A percentile compares a stretch with the other conserved stretches of the same genome.
These are phyloP conservation scores for Pseudogymnoascus pannorum DNA, from an alignment of 2,329 filamentous ascomycete species.

Conservation along the genomic window DNA sequence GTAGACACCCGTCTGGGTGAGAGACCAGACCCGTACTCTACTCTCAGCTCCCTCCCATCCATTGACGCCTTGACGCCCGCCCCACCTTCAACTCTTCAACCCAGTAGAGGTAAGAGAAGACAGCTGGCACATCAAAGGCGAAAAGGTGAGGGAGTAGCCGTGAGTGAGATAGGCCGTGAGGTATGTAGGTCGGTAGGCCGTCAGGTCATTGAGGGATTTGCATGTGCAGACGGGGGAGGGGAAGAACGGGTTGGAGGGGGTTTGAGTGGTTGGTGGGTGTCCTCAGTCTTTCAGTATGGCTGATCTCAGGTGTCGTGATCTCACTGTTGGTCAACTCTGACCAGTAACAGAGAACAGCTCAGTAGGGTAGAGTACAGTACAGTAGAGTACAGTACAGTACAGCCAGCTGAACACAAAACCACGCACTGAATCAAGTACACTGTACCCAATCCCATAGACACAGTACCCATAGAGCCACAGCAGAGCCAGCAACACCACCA, in stretches of 20 bases:
- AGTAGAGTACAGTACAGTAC: too few relatives aligned
- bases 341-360: neutral
- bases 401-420: too few relatives aligned
- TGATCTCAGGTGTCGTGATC: too few relatives aligned
- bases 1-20: too few relatives aligned
- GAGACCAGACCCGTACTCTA: neutral
- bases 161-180: neutral
- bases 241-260: slow-evolving; percentile 31
- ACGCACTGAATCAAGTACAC: neutral
- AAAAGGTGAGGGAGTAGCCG: neutral
- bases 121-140: neutral
- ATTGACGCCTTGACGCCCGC: too few relatives aligned
- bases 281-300: neutral
- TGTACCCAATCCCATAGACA: too few relatives aligned
- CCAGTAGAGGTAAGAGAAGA: neutral
- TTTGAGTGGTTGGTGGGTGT: too few relatives aligned
- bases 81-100: neutral
- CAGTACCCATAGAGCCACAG: too few relatives aligned
- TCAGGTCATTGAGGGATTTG: slow-evolving; percentile 15
- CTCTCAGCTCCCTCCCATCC: neutral
- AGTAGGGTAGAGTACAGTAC: too few relatives aligned
- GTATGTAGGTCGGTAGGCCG: too few relatives aligned
- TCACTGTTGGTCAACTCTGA: neutral
- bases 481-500: too few relatives aligned
- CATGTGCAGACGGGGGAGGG: slow-evolving; percentile 30